Evolutionary conservation across 225 moss, liverwort and hornwort species (phyloP), one percentile per base, ranked within the genome.

Genomic region (Polytrichum formosum): DNA sequence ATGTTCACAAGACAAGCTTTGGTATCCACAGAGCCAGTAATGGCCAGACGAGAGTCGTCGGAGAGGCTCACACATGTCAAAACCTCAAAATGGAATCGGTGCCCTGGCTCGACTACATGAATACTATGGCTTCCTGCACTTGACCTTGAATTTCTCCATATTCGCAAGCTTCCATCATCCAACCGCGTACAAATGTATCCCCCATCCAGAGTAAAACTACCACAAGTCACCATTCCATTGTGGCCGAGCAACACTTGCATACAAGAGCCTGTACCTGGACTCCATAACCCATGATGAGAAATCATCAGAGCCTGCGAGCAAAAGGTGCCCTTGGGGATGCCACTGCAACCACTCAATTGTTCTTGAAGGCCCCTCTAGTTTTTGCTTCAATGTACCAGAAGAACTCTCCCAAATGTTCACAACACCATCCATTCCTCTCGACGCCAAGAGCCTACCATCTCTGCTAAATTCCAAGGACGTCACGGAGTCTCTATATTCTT

Each of bases 251-350:
- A 76, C 21, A 87, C 83, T 33, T 77, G 77, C 65, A 90, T 79
- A 66, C 80, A 90, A 7, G 55, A 58, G 28, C 74, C 85, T 63
- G 59, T 81, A 64, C 79, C 74, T 54, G 79, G 76, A 74, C 85
- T 87, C 88, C 88, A 90, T 76, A 85, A 73, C 90, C 88, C n/a
- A 90, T 26, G 77, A 71, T 23, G 79, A 72, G 25, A 83, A 85
- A 68, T 90, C 88, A n/a, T 84, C 81, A 0, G 83, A 90, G 33
- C 88, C 85, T 56, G 90, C 90, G 20, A 56, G 56, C 18, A 18
- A 18, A 6, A 20, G 2, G 1, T 56, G 56, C 19, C 80, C 88
- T 60, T 77, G 75, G 2, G 85, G 85, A 71, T 91, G 90, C 85
- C 88, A 91, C 56, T 78, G 80, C 64, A 91, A 77, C 76, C 81